Conservation (phyloP, 208 protist species). For the Sergeia podlipaevii region DNA sequence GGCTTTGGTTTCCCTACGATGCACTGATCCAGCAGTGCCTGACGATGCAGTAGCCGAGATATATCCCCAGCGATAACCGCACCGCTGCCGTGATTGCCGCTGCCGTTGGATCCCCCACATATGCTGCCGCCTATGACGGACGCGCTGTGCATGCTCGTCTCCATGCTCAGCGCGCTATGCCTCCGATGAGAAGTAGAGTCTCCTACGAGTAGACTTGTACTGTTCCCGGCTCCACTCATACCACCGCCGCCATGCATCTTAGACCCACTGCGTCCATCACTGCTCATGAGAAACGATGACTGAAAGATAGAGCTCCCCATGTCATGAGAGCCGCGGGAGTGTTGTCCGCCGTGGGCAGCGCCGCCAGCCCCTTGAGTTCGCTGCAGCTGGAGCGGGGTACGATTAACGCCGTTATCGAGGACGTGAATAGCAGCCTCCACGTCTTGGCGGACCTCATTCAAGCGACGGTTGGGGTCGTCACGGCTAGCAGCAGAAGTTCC, state of each 20-base stretch:
- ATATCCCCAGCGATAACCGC: neutral
- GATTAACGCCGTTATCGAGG: slow-evolving; percentile 81
- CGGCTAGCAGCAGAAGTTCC: slow-evolving; percentile 14
- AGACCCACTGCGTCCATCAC: slow-evolving; percentile 6
- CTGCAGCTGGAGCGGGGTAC: slow-evolving; percentile 76
- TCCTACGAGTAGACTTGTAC: neutral
- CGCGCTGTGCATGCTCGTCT: slow-evolving; percentile 33
- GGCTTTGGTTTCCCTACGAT: slow-evolving; percentile 1
- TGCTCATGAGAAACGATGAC: slow-evolving; percentile 56
- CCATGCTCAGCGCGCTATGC: too few species aligned
- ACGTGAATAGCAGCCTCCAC: slow-evolving; percentile 69
- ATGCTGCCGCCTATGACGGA: slow-evolving; percentile 5
- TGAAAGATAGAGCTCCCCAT: slow-evolving; percentile 60
- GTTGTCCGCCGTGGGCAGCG: slow-evolving; percentile 3
- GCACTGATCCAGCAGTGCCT: slow-evolving; percentile 28
- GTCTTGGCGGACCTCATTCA: slow-evolving; percentile 35
- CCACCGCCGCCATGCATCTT: neutral
- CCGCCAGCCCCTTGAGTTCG: slow-evolving; percentile 16
- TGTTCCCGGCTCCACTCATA: neutral
- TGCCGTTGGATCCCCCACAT: neutral
- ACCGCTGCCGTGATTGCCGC: neutral
- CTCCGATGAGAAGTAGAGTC: too few species aligned
- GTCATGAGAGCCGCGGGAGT: slow-evolving; percentile 9
- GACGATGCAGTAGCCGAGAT: slow-evolving; percentile 12
- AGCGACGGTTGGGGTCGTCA: slow-evolving; percentile 39